phyloP scores from a whole-genome alignment of 257 asterid species.

The Nicotiana tomentosiformis region DNA sequence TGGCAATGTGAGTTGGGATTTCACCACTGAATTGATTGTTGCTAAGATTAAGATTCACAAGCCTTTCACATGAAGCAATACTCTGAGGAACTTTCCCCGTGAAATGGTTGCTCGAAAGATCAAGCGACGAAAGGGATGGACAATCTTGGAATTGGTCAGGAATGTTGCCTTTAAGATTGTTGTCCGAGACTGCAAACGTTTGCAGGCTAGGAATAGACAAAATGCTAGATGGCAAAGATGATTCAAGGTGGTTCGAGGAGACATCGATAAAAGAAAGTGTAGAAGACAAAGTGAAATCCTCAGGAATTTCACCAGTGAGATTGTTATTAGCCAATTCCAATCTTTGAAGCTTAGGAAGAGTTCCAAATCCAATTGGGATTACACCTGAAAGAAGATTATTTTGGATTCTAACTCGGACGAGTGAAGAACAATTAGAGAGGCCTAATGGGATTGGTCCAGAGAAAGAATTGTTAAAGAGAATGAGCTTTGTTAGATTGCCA shows the following conservation, averaged over 20 bases:
- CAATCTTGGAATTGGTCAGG: constrained; percentile 61
- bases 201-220: constrained; percentile 56
- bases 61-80: constrained; percentile 56
- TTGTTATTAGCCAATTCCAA: constrained; percentile 59
- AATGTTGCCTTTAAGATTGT: constrained; percentile 50
- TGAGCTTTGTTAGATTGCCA: constrained; percentile 67
- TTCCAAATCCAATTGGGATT: constrained; percentile 62
- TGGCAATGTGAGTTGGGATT: constrained; percentile 53
- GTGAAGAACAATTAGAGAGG: constrained; percentile 54
- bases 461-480: constrained; percentile 68
- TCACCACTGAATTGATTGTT: constrained; percentile 54
- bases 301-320: constrained; percentile 59
- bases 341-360: constrained; percentile 54
- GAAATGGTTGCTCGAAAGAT: constrained; percentile 56
- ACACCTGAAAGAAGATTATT: constrained; percentile 51
- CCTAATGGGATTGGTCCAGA: constrained; percentile 58
- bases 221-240: constrained; percentile 47
- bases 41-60: constrained; percentile 50
- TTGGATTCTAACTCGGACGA: constrained; percentile 65
- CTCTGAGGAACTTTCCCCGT: constrained; percentile 59
- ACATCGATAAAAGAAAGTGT: constrained; percentile 65
- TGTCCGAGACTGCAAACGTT: constrained; percentile 47
- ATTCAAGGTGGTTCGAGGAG: constrained; percentile 43
- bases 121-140: constrained; percentile 53
- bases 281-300: constrained; percentile 45